Evolutionary conservation across 2,329 filamentous ascomycete species (phyloP).

Genomic region (Exophiala oligosperma): DNA sequence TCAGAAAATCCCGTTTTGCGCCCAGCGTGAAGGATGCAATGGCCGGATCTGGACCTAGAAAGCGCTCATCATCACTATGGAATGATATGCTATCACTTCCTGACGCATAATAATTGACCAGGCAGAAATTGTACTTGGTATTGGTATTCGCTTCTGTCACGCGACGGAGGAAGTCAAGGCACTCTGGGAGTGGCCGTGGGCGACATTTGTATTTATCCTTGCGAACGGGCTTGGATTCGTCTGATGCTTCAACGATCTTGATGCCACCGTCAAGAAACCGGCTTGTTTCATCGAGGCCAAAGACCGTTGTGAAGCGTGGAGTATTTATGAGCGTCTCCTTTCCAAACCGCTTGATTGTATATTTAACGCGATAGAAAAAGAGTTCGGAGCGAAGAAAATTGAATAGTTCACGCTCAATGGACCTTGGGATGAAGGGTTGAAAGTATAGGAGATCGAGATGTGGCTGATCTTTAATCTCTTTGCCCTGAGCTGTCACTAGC

Average conservation of each 20-base stretch:
- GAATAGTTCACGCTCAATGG: constrained; percentile 62
- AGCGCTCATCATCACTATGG: constrained; percentile 78
- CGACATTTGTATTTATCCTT: constrained; percentile 56
- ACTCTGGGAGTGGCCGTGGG: constrained; percentile 70
- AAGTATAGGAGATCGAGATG: constrained; percentile 75
- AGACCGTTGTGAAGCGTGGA: constrained; percentile 62
- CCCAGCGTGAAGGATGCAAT: constrained; percentile 77
- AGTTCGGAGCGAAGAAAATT: constrained; percentile 69
- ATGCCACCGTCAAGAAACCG: constrained; percentile 45
- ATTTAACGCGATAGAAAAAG: constrained; percentile 74
- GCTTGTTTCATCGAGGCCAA: constrained; percentile 64
- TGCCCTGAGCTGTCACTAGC: constrained; percentile 51
- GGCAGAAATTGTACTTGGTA: constrained; percentile 73
- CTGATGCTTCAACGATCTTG: constrained; percentile 17
- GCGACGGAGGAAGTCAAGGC: constrained; percentile 63
- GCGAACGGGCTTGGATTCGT: constrained; percentile 39
- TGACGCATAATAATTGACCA: constrained; percentile 81
- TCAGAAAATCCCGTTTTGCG: constrained; percentile 69
- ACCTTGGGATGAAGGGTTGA: constrained; percentile 66
- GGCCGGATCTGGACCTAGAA: constrained; percentile 66
- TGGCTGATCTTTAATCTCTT: constrained; percentile 63
- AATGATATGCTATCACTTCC: constrained; percentile 76
- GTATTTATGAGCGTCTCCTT: constrained; percentile 63
- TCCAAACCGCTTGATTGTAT: constrained; percentile 67
- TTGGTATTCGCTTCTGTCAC: constrained; percentile 66